Evolutionary conservation across 345 rosid species (phyloP), one percentile per base, ranked within the genome.

Genomic region (Orychophragmus violaceus): DNA sequence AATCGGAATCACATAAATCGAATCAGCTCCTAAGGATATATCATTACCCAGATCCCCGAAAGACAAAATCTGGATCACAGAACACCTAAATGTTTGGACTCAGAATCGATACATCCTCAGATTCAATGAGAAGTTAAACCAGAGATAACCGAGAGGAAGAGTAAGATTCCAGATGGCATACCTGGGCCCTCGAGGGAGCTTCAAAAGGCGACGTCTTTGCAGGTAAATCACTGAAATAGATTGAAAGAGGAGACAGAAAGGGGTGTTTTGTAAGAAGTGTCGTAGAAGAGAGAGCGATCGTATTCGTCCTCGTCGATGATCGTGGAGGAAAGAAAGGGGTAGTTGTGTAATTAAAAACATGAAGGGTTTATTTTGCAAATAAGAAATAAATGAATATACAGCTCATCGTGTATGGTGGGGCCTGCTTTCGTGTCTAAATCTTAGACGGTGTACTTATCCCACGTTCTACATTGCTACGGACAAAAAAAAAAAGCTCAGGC

Each of bases 261-360:
- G 21, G 17, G 37, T 59, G 32, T 57, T 33, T 33, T 21, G 5
- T 29, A 50, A 13, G 36, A 50, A 49, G 5, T 24, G 41, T 19
- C 12, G 30, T 53, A 51, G 68, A 41, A 18, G 49, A 14, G 57
- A 51, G 44, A 29, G 56, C 36, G 72, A 68, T 74, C 77, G 77
- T 41, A 29, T 66, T 18, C 70, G 62, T 42, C 46, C 55, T 65
- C 42, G 77, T 73, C 68, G 63, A 21, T 73, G 72, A 66, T 66
- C 57, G 57, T 59, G 57, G 68, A 52, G 54, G 63, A 52, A 74
- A 60, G 25, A 33, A 41, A 52, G 12, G 67, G 59, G 5, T 9
- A 0, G 5, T 17, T 52, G 2, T 67, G 68, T 67, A 53, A 67
- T 50, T 60, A 25, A 33, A 33, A 66, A 67, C 6, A 14, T 51